Evolutionary conservation across 352 stramenopile genomes (phyloP).

Genomic region (Phytopythium vexans): DNA sequence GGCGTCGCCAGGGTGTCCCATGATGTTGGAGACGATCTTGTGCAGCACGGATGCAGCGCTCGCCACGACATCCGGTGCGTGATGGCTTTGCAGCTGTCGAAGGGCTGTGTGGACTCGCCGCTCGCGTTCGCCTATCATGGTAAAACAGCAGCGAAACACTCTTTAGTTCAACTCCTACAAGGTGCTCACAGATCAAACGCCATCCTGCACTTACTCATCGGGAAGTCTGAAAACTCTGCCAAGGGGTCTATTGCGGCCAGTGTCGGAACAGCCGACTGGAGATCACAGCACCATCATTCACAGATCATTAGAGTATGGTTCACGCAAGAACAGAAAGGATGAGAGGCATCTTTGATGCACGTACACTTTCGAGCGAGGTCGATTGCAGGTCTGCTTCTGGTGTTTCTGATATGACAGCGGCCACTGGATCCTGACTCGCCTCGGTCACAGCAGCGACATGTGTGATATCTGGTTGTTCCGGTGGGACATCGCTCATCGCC

Average conservation of each 20-base stretch:
- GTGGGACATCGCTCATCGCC: no score
- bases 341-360: no score
- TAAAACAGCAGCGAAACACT: constrained; percentile 5
- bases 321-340: no score
- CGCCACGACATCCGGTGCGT: constrained; percentile 23
- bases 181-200: background rate
- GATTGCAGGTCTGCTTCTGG: background rate
- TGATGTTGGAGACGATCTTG: constrained; percentile 76
- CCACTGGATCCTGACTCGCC: background rate
- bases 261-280: background rate
- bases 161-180: background rate
- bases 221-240: constrained; percentile 25
- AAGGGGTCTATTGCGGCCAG: background rate
- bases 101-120: constrained; percentile 45
- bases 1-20: constrained; percentile 41
- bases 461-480: no score
- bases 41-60: constrained; percentile 45
- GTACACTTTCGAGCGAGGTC: background rate
- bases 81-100: constrained; percentile 26
- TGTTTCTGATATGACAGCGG: background rate
- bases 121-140: constrained; percentile 46
- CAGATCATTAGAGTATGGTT: background rate
- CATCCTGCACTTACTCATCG: constrained; percentile 35
- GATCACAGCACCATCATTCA: background rate
- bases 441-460: no score